Evolutionary conservation across 164 flowering plant genomes (phyloP).

Genomic region (Vitis amurensis): DNA sequence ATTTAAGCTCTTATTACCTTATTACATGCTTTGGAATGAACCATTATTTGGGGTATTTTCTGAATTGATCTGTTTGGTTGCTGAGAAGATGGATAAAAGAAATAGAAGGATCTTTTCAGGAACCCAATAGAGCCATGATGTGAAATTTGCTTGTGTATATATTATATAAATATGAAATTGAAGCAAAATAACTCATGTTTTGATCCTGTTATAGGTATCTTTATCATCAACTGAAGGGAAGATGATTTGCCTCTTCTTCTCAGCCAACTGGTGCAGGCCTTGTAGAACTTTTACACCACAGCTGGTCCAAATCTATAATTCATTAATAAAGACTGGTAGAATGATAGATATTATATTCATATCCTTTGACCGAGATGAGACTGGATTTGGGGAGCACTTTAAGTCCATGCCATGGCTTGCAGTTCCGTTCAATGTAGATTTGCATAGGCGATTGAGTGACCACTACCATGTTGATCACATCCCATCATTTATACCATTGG

Average conservation of each 20-base stretch:
- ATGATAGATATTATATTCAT: conserved; percentile 47
- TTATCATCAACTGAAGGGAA: conserved; percentile 36
- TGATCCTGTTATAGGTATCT: conserved; percentile 28
- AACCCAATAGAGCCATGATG: too few species aligned
- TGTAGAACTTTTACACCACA: conserved; percentile 48
- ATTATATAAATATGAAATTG: not conserved
- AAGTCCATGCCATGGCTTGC: conserved; percentile 65
- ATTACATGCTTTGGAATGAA: too few species aligned
- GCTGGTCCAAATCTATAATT: conserved; percentile 41
- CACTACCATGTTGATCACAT: conserved; percentile 34
- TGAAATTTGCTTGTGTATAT: too few species aligned
- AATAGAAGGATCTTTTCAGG: not conserved
- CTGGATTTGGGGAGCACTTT: conserved; percentile 41
- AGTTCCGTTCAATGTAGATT: conserved; percentile 36
- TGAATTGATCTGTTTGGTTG: too few species aligned
- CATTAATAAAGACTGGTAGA: conserved; percentile 25
- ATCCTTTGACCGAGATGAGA: conserved; percentile 48
- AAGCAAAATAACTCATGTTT: not conserved
- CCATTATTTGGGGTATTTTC: too few species aligned
- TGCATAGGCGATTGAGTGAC: conserved; percentile 25
- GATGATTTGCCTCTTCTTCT: conserved; percentile 49
- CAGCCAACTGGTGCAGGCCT: conserved; percentile 70
- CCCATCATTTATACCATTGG: conserved; percentile 43
- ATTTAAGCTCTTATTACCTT: not conserved
- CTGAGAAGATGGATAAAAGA: not conserved